Conservation (phyloP, 2,329 filamentous ascomycete species). For the Chrysosphaeria jannelii region DNA sequence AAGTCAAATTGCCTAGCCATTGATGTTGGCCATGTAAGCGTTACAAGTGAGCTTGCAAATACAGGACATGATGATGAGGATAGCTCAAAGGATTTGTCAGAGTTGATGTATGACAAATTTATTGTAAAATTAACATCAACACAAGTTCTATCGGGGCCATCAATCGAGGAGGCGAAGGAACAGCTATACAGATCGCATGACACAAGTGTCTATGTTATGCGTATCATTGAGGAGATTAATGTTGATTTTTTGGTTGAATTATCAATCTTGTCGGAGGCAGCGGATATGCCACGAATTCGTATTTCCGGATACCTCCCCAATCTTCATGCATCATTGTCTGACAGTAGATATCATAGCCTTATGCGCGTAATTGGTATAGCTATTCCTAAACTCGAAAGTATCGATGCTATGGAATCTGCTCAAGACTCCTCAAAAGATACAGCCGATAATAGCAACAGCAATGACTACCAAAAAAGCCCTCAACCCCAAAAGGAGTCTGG, state of each 20-base stretch:
- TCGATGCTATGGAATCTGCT: slow-evolving; percentile 7
- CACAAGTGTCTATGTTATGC: slow-evolving; percentile 39
- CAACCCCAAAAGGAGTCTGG: too few relatives aligned
- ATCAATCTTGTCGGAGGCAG: slow-evolving; percentile 87
- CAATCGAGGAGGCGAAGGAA: slow-evolving; percentile 64
- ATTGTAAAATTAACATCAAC: slow-evolving; percentile 78
- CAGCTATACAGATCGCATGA: slow-evolving; percentile 45
- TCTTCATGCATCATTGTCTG: slow-evolving; percentile 71
- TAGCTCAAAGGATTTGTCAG: slow-evolving; percentile 80
- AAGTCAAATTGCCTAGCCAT: slow-evolving; percentile 72
- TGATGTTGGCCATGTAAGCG: slow-evolving; percentile 83
- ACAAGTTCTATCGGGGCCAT: slow-evolving; percentile 80
- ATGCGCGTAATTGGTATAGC: slow-evolving; percentile 94
- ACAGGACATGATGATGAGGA: too few relatives aligned
- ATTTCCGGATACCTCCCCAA: slow-evolving; percentile 80
- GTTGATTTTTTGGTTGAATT: slow-evolving; percentile 90
- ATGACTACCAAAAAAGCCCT: too few relatives aligned
- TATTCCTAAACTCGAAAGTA: slow-evolving; percentile 48
- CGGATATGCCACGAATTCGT: slow-evolving; percentile 72
- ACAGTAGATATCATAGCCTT: slow-evolving; percentile 84
- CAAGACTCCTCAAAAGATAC: too few relatives aligned
- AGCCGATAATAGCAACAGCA: too few relatives aligned
- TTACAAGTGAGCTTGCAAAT: slow-evolving; percentile 80
- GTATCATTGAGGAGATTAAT: slow-evolving; percentile 90
- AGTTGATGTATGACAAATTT: slow-evolving; percentile 94